Evolutionary conservation across 164 flowering plant genomes (phyloP), one percentile per base, ranked within the genome.

Genomic region (Magnolia kwangsiensis): DNA sequence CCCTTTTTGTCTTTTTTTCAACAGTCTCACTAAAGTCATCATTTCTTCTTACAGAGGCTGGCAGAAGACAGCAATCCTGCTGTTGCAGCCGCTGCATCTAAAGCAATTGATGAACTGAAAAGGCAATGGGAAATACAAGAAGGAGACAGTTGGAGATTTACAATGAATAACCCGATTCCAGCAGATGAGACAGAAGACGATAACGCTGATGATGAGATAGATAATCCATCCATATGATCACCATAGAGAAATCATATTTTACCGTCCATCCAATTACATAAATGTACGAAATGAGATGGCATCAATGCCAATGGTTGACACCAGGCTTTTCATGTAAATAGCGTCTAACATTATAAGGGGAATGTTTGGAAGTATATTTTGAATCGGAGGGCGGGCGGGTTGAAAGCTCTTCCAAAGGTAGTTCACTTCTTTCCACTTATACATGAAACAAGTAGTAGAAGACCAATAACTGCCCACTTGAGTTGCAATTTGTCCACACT

Each of bases 121-220:
- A 90, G 86, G 79, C 99, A 96, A 76, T 96, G 95, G 98, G 89
- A 96, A 76, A 89, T 96, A 58, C 93, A 89, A 80, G 99, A 93
- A 75, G 99, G 97, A 11, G 98, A 96, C 66, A 90, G 87, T 80
- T 93, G 90, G 95, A 86, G 89, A 76, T 95, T 95, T 84, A 90
- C 78, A 68, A 84, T 91, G 92, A 84, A 86, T 80, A 29, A 51
- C 31, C 83, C 81, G 72, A 83, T 69, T 51, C 81, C 78, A 59
- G n/a, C 21, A 24, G 76, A 75, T 13, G 82, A 78, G 63, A 50
- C 20, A 19, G 71, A 27, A 58, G 86, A 84, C 18, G 37, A 19
- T 51, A 50, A 63, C 67, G 86, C 81, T 59, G 67, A 74, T 49
- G 80, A 71, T 45, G 63, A 64, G 59, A 24, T 13, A 50, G 73